phyloP scores from a whole-genome alignment of 2,329 filamentous ascomycete genomes.

The Colletotrichum nymphaeae region DNA sequence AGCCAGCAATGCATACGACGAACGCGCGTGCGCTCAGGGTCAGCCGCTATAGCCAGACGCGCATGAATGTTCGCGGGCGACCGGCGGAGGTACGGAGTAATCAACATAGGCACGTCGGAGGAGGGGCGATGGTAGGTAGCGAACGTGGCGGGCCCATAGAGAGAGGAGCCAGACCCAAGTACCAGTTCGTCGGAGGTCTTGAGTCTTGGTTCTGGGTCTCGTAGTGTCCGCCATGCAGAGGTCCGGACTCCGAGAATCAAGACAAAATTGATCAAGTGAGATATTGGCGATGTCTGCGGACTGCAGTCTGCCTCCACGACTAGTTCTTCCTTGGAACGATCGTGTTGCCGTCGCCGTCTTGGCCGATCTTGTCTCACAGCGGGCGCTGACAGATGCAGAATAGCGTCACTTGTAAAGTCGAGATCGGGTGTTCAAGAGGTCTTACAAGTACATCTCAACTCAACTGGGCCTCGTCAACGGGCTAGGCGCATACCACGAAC shows the following conservation, averaged over 20 bases:
- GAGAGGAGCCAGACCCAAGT: neutral
- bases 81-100: neutral
- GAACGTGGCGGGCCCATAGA: neutral
- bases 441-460: neutral
- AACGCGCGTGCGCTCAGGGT: neutral
- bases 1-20: neutral
- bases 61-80: neutral
- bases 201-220: neutral
- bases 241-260: constrained; percentile 5
- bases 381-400: constrained; percentile 7
- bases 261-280: neutral
- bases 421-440: constrained; percentile 12
- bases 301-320: constrained; percentile 16
- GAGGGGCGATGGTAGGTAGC: neutral
- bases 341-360: constrained; percentile 19
- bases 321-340: constrained; percentile 20
- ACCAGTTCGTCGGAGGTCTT: constrained; percentile 1
- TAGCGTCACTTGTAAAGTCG: neutral
- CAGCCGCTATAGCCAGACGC: neutral
- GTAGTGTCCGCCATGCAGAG: neutral
- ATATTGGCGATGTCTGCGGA: neutral
- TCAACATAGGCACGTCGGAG: neutral
- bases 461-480: neutral
- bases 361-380: constrained; percentile 14
- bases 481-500: neutral